Evolutionary conservation across 176 grass and related monocot species (phyloP).

Genomic region (Chrysopogon serrulatus): DNA sequence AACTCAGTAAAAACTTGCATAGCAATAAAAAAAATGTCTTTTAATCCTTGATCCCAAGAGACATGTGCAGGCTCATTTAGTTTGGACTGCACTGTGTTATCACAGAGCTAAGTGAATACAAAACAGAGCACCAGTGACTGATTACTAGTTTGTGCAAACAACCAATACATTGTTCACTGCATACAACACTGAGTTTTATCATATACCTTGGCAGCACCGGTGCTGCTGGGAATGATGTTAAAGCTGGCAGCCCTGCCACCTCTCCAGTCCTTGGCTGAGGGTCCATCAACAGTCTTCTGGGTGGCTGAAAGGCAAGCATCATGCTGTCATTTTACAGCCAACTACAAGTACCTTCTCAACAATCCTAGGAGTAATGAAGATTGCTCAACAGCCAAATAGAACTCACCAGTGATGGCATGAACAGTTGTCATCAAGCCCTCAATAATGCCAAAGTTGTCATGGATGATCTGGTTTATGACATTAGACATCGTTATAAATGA

Average conservation of each 20-base stretch:
- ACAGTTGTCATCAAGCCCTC: slow-evolving; percentile 84
- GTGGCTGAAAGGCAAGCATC: too few species aligned
- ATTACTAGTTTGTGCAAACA: not conserved
- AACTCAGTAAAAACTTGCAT: too few species aligned
- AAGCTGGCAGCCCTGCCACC: slow-evolving; percentile 1
- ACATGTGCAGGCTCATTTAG: not conserved
- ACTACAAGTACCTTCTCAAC: not conserved
- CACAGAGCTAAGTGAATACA: not conserved
- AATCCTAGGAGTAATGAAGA: not conserved
- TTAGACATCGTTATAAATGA: not conserved
- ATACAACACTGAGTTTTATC: not conserved
- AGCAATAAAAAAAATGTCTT: too few species aligned
- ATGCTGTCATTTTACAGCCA: not conserved
- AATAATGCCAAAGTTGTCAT: slow-evolving; percentile 68
- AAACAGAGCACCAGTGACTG: too few species aligned
- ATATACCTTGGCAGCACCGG: too few species aligned
- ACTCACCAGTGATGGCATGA: slow-evolving; percentile 66
- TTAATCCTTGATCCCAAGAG: not conserved
- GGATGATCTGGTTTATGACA: slow-evolving; percentile 36
- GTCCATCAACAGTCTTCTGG: too few species aligned
- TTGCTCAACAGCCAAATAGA: not conserved
- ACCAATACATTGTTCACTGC: not conserved
- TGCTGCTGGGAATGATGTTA: too few species aligned
- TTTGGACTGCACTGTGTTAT: too few species aligned
- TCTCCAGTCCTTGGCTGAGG: too few species aligned